Conservation (phyloP, 495 filamentous ascomycete genomes). For the Penicillium pancosmium region DNA sequence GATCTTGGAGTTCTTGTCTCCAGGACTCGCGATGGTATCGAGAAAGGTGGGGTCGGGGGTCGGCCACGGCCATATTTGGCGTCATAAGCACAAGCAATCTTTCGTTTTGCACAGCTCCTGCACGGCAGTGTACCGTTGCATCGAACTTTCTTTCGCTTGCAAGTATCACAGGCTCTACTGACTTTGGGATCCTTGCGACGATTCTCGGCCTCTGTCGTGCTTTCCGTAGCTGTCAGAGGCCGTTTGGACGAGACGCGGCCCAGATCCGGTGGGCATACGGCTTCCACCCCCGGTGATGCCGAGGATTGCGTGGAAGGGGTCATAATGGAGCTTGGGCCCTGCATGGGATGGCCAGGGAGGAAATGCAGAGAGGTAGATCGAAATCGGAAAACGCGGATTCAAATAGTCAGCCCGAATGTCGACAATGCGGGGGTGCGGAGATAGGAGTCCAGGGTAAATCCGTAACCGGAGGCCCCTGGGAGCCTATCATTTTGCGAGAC, state of each 20-base stretch:
- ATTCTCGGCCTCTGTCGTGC: slow-evolving; percentile 6
- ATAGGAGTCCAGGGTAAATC: too few relatives aligned
- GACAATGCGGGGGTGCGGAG: background rate
- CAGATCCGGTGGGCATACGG: too few relatives aligned
- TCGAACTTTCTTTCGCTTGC: slow-evolving; percentile 24
- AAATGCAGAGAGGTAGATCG: background rate
- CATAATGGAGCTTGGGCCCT: background rate
- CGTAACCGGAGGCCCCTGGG: too few relatives aligned
- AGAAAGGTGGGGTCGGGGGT: slow-evolving; percentile 21
- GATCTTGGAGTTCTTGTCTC: background rate
- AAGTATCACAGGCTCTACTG: slow-evolving; percentile 26
- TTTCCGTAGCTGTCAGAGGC: background rate
- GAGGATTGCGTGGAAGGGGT: background rate
- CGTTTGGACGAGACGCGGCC: background rate
- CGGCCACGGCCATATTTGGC: slow-evolving; percentile 23
- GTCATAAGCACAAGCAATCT: slow-evolving; percentile 16
- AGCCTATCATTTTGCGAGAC: too few relatives aligned
- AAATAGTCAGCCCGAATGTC: background rate
- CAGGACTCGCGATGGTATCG: background rate
- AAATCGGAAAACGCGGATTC: slow-evolving; percentile 3
- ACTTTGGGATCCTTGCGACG: slow-evolving; percentile 20
- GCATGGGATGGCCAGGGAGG: background rate
- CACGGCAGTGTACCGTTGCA: slow-evolving; percentile 24
- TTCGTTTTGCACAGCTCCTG: slow-evolving; percentile 13
- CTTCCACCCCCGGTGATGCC: too few relatives aligned